Conservation (phyloP, 2,329 filamentous ascomycete genomes). For the Coniochaeta hoffmannii region DNA sequence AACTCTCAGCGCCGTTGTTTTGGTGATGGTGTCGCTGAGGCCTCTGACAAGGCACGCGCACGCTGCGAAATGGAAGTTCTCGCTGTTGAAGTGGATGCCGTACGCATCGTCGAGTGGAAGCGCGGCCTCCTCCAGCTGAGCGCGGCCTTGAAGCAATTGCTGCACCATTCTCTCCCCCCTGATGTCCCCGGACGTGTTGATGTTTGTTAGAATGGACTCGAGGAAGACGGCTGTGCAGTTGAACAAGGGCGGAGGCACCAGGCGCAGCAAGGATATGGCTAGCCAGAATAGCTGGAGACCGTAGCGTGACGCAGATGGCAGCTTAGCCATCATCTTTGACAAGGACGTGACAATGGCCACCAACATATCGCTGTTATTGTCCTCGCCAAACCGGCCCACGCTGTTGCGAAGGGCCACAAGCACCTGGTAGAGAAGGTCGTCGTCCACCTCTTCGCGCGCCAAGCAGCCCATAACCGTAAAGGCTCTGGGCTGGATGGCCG, state of each 20-base stretch:
- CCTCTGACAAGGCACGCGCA: constrained; percentile 58
- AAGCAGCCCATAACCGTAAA: constrained; percentile 67
- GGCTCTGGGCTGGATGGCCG: constrained; percentile 60
- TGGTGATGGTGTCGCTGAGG: constrained; percentile 55
- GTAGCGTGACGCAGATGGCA: constrained; percentile 59
- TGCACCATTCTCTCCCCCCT: constrained; percentile 51
- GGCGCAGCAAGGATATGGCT: constrained; percentile 56
- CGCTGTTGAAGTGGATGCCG: constrained; percentile 55
- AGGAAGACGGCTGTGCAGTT: constrained; percentile 60
- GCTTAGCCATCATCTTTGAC: constrained; percentile 65
- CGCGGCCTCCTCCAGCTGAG: constrained; percentile 54
- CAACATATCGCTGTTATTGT: constrained; percentile 59
- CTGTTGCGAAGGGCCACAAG: constrained; percentile 60
- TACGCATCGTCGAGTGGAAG: constrained; percentile 56
- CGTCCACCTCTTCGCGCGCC: constrained; percentile 64
- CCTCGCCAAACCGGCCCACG: constrained; percentile 56
- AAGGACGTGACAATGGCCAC: constrained; percentile 59
- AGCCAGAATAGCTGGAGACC: constrained; percentile 65
- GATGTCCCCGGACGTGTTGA: constrained; percentile 53
- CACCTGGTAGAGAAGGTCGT: constrained; percentile 64
- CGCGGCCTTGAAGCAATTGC: constrained; percentile 53
- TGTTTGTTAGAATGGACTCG: constrained; percentile 57
- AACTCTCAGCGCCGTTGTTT: constrained; percentile 50
- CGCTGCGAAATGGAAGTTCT: constrained; percentile 61
- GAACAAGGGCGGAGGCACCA: constrained; percentile 56